Base-by-base conservation (phyloP, 1,284 basidiomycete genomes). In the Inonotus hispidus region DNA sequence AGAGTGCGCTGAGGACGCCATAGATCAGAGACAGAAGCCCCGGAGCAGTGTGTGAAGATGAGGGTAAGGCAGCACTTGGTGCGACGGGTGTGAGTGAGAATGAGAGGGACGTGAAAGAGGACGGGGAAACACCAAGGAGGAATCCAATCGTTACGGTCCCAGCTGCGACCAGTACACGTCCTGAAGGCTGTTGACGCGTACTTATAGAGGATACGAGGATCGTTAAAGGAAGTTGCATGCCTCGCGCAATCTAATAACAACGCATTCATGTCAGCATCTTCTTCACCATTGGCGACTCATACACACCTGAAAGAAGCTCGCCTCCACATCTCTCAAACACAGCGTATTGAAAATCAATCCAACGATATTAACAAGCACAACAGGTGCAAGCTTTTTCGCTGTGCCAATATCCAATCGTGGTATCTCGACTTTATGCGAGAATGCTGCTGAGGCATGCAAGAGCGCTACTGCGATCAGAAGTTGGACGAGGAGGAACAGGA, bases 281-380 rank as follows among this genome's bases (percentile, higher is more conserved):
- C 19, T 1, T 14, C 41, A 16, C 39, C 16, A 45, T 19, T 16
- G 38, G 38, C 58, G 52, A 54, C 23, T 27, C 19, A 19, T 5
- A 62, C 69, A 35, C 46, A 84, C 85, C 77, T 89, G 87, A 73
- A 89, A 90, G 72, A 87, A 90, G 0, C 86, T 85, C 0, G 88
- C 87, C 62, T 90, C 88, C 37, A 91, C 88, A 61, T 82, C 84
- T 45, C 87, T 79, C 58, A 91, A 75, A 68, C 88, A 90, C 14
- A 90, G 78, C 0, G 85, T 89, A 67, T 91, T 90, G 77, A 90
- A 90, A 10, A 88, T 81, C 7, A 92, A 78, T 7, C 88, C 88
- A 29, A 85, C 74, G 35, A 89, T 82, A 68, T 88, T 88, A 45
- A 88, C 83, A 2, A 79, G 69, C 0, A 88, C 81, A 7, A 89